Conservation (phyloP, 2,329 filamentous ascomycete genomes). For the Aureobasidium subglaciale region DNA sequence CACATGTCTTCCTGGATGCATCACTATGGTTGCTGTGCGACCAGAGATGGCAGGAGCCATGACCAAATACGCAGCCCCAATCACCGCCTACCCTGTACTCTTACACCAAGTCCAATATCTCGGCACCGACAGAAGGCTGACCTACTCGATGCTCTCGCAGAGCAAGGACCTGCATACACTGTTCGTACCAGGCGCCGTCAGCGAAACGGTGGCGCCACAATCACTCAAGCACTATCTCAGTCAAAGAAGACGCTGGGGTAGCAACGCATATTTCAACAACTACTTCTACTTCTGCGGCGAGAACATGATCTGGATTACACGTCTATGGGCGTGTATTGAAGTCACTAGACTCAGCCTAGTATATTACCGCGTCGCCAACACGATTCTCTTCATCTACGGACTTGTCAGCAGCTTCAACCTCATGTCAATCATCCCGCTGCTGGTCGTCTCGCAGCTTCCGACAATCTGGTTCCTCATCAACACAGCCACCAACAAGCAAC, state of each 20-base stretch:
- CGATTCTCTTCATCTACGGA: conserved; percentile 25
- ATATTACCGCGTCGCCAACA: conserved; percentile 32
- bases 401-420: conserved; percentile 18
- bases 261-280: conserved; percentile 33
- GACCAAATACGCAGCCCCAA: conserved; percentile 21
- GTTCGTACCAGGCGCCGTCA: conserved; percentile 30
- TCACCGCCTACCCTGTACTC: conserved; percentile 21
- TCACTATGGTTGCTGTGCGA: conserved; percentile 23
- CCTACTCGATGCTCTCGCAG: conserved; percentile 22
- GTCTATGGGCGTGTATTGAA: conserved; percentile 27
- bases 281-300: conserved; percentile 30
- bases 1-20: conserved; percentile 22
- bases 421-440: conserved; percentile 18
- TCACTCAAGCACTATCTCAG: conserved; percentile 30
- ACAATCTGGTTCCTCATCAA: conserved; percentile 21
- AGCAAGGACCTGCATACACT: conserved; percentile 22
- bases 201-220: conserved; percentile 31
- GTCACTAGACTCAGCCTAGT: conserved; percentile 28
- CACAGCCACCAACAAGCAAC: conserved; percentile 17
- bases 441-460: conserved; percentile 20
- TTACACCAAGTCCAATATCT: conserved; percentile 23
- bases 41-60: conserved; percentile 22
- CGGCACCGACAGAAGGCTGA: conserved; percentile 22
- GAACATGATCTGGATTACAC: conserved; percentile 33
- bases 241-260: conserved; percentile 31